Base-by-base conservation (phyloP, 164 flowering plant species). In the Hamamelis virginiana region DNA sequence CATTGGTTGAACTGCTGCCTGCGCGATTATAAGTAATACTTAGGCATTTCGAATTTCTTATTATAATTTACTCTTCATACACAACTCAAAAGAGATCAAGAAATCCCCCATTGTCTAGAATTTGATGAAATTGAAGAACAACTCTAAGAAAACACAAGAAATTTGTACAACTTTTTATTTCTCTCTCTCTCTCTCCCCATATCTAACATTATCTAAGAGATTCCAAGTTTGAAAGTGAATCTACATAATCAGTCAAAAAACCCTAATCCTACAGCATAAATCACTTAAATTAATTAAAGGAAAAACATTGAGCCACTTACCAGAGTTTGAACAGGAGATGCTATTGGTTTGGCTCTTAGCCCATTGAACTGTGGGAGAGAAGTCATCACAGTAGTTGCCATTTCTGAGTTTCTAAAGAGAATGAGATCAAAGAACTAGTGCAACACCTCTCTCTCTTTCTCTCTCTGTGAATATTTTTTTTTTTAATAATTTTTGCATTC, bases 341-440 rank as follows among this genome's bases (percentile, higher is more conserved):
- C 53, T 47, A 86, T 67, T 56, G 80, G 12, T 11, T 69, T 74
- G 78, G 87, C 66, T 69, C 78, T 87, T 0, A 94, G 88, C 11
- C 92, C 96, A 78, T 64, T 85, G 86, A 89, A 87, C 26, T 84
- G 90, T 0, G 97, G 94, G 56, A 91, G 82, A 60, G 91, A 77
- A 46, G 87, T 83, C 81, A 76, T 75, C 67, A 80, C 71, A 48
- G 86, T 77, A 55, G 82, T 67, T 53, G 91, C 83, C 85, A 83
- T 81, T 74, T 72, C 41, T 56, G 46, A 16, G 56, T 38, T 41
- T 18, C 8, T 9, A 51, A 22, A 44, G 23, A 47, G 64, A 65
- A 23, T 44, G 14, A 27, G 14, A 9, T 27, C 22, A 33, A 26
- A 22, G n/a, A 67, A 66, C n/a, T 2, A 6, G 41, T 33, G 41